phyloP scores from a whole-genome alignment of 1,284 basidiomycete species.

The Cystobasidium pallidum region DNA sequence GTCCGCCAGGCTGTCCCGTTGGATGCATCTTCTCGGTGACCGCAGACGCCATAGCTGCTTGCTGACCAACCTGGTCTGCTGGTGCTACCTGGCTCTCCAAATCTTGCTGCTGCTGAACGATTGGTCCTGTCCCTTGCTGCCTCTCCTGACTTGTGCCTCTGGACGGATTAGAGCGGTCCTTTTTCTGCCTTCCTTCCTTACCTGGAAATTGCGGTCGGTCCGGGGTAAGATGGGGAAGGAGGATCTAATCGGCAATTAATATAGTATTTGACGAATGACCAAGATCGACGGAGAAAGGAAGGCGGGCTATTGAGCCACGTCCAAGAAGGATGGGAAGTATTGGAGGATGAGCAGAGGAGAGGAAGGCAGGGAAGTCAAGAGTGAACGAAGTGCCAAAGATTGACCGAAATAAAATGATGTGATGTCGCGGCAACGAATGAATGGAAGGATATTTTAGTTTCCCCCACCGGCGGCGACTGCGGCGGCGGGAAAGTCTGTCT shows the following conservation, averaged over 20 bases:
- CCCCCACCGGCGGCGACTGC: not conserved
- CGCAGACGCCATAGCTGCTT: slow-evolving; percentile 16
- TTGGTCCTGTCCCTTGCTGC: not conserved
- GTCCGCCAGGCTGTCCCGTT: not conserved
- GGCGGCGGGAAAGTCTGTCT: not conserved
- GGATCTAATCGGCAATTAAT: not conserved
- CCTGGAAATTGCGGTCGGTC: slow-evolving; percentile 5
- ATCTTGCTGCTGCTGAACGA: not conserved
- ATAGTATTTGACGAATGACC: no score
- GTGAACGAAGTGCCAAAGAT: not conserved
- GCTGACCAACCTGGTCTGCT: no score
- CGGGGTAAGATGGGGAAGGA: not conserved
- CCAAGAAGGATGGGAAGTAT: no score
- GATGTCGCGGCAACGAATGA: no score
- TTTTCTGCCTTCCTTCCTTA: slow-evolving; percentile 5
- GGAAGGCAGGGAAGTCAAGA: not conserved
- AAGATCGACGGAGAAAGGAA: not conserved
- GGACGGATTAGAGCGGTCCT: not conserved
- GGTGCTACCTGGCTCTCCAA: not conserved
- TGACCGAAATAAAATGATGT: not conserved
- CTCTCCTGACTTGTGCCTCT: not conserved
- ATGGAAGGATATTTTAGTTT: not conserved
- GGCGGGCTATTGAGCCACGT: no score
- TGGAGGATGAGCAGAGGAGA: not conserved
- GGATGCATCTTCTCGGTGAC: slow-evolving; percentile 24